phyloP scores from a whole-genome alignment of 768 basidiomycete genomes.

The Auricularia sp. region DNA sequence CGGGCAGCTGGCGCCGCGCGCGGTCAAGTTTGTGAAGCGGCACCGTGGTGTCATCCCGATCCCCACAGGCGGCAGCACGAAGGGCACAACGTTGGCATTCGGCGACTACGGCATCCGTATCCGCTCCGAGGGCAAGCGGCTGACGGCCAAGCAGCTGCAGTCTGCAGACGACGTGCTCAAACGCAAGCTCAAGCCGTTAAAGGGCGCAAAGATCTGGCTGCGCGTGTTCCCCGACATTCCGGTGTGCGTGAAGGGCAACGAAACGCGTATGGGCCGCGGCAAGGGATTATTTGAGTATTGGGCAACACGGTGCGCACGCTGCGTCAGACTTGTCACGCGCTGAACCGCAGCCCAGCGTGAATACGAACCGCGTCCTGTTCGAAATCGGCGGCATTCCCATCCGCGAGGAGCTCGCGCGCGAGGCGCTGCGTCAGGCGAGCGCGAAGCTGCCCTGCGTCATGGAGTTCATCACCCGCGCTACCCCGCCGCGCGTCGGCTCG shows the following conservation, averaged over 20 bases:
- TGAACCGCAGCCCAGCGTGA: conserved; percentile 19
- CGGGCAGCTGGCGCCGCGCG: conserved; percentile 67
- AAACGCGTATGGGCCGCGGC: conserved; percentile 99
- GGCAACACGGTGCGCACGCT: conserved; percentile 67
- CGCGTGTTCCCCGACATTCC: conserved; percentile 95
- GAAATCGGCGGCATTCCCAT: conserved; percentile 88
- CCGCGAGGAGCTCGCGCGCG: conserved; percentile 84
- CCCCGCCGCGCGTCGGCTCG: conserved; percentile 67
- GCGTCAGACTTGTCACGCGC: conserved; percentile 1
- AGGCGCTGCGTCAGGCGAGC: conserved; percentile 82
- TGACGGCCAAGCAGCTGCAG: conserved; percentile 83
- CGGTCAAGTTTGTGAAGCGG: conserved; percentile 74
- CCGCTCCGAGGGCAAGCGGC: conserved; percentile 65
- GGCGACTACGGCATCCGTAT: conserved; percentile 91
- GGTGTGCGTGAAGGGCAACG: conserved; percentile 98
- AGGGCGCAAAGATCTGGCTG: conserved; percentile 77
- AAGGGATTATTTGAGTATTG: conserved; percentile 97
- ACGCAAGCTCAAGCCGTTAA: conserved; percentile 80
- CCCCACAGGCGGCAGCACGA: conserved; percentile 80
- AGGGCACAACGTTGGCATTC: conserved; percentile 84
- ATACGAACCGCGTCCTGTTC: conserved; percentile 83
- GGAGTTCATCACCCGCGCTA: conserved; percentile 67
- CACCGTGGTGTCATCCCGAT: conserved; percentile 86
- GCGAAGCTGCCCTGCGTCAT: conserved; percentile 78
- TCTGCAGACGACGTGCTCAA: conserved; percentile 82